These are phyloP conservation scores for Pythium aphanidermatum DNA, from an alignment of 352 stramenopile genomes.

Conservation along the genomic window DNA sequence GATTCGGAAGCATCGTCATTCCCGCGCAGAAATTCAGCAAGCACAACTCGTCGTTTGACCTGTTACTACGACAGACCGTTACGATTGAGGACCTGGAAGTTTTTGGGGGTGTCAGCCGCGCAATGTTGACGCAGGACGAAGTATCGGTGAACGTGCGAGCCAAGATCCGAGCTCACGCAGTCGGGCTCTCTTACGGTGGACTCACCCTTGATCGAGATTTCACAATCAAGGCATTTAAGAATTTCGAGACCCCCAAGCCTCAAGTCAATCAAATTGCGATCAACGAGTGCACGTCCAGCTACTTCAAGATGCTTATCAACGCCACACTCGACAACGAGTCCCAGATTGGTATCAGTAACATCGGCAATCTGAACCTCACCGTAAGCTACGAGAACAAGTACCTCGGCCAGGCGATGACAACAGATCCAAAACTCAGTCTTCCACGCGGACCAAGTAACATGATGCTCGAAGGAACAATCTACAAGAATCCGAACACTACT, in stretches of 20 bases:
- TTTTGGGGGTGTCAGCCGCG: slow-evolving; percentile 38
- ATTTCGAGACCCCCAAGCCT: slow-evolving; percentile 40
- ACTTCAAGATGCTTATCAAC: slow-evolving; percentile 57
- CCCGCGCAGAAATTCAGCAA: slow-evolving; percentile 46
- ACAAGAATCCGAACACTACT: slow-evolving; percentile 19
- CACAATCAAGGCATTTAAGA: slow-evolving; percentile 38
- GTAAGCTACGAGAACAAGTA: slow-evolving; percentile 62
- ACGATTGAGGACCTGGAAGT: slow-evolving; percentile 31
- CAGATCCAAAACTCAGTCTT: slow-evolving; percentile 17
- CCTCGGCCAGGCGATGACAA: slow-evolving; percentile 51
- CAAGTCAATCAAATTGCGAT: slow-evolving; percentile 54
- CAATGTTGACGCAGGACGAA: slow-evolving; percentile 26
- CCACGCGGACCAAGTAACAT: slow-evolving; percentile 35
- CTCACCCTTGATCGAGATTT: slow-evolving; percentile 43
- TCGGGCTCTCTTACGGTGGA: slow-evolving; percentile 44
- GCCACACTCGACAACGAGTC: slow-evolving; percentile 42
- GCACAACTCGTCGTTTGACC: slow-evolving; percentile 42
- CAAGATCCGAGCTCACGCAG: slow-evolving; percentile 33
- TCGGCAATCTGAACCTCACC: slow-evolving; percentile 61
- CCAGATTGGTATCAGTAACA: slow-evolving; percentile 40
- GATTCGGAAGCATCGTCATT: slow-evolving; percentile 42
- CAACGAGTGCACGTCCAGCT: slow-evolving; percentile 29
- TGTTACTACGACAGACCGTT: slow-evolving; percentile 31
- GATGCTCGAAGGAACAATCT: slow-evolving; percentile 41
- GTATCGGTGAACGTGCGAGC: slow-evolving; percentile 34